phyloP scores from a whole-genome alignment of 1,139 yeast species.

The Wickerhamomyces sp. region DNA sequence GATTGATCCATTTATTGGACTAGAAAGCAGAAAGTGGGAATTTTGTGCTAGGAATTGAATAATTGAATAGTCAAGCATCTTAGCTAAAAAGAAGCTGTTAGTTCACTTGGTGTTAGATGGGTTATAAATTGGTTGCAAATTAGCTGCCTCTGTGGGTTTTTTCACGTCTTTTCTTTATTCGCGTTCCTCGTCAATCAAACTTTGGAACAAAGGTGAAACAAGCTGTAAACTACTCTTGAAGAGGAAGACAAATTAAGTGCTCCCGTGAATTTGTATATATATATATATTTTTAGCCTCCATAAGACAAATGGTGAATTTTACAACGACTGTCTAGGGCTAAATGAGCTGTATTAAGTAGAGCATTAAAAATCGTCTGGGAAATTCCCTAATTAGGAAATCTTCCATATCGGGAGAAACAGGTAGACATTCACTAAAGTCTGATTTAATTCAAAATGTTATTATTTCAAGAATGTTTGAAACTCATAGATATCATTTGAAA shows the following conservation, averaged over 20 bases:
- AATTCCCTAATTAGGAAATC: neutral
- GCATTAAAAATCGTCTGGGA: too few relatives aligned
- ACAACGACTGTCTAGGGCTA: too few relatives aligned
- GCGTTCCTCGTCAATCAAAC: neutral
- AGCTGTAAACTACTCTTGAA: neutral
- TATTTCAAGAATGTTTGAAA: neutral
- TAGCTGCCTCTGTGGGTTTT: neutral
- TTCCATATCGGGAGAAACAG: neutral
- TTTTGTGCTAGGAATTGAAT: neutral
- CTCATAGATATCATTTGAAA: neutral
- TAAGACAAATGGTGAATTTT: too few relatives aligned
- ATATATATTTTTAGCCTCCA: neutral
- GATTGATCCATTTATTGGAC: neutral
- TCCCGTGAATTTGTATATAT: neutral
- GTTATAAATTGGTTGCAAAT: neutral
- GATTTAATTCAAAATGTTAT: neutral
- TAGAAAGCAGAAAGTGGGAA: neutral
- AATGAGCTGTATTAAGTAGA: too few relatives aligned
- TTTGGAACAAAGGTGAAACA: neutral
- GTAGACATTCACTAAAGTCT: neutral
- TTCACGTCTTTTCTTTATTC: too few relatives aligned
- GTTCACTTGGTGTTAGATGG: neutral
- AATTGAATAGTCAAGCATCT: neutral
- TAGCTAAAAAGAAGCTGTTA: neutral
- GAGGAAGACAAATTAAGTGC: too few relatives aligned